phyloP scores from a whole-genome alignment of 306 rosid genomes.

The Rosa chinensis region DNA sequence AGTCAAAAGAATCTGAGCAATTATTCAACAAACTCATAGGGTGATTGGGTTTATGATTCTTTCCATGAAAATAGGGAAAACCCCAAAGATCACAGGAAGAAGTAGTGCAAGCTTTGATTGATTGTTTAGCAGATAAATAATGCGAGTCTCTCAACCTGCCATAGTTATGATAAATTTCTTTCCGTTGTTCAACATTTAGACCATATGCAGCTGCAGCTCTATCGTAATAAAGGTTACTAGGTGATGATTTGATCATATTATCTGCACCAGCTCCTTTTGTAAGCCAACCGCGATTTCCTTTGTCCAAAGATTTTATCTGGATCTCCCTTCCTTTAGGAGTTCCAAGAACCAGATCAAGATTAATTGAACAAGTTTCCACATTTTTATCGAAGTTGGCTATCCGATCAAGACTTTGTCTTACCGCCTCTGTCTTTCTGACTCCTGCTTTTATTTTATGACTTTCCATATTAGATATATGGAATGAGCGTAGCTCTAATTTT shows the following conservation, averaged over 20 bases:
- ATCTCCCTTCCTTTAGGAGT: constrained; percentile 3
- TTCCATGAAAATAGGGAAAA: background rate
- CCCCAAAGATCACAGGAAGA: background rate
- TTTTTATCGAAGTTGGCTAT: background rate
- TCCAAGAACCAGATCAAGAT: constrained; percentile 24
- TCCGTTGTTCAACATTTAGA: background rate
- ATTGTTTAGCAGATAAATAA: background rate
- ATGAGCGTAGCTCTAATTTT: constrained; percentile 8
- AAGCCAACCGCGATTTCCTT: background rate
- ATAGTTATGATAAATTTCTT: background rate
- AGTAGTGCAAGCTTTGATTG: background rate
- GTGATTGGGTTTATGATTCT: background rate
- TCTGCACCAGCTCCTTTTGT: background rate
- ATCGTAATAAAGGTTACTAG: background rate
- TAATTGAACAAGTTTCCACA: constrained; percentile 1
- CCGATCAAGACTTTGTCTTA: constrained; percentile 15
- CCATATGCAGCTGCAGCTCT: background rate
- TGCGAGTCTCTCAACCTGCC: background rate
- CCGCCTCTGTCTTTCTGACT: background rate
- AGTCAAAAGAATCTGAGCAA: background rate
- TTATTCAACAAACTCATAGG: background rate
- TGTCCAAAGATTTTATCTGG: background rate
- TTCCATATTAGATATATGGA: background rate
- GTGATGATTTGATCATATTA: background rate
- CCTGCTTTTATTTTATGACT: background rate